These are phyloP conservation scores for Verticillium isaacii DNA, from an alignment of 2,329 filamentous ascomycete species.

Conservation along the genomic window DNA sequence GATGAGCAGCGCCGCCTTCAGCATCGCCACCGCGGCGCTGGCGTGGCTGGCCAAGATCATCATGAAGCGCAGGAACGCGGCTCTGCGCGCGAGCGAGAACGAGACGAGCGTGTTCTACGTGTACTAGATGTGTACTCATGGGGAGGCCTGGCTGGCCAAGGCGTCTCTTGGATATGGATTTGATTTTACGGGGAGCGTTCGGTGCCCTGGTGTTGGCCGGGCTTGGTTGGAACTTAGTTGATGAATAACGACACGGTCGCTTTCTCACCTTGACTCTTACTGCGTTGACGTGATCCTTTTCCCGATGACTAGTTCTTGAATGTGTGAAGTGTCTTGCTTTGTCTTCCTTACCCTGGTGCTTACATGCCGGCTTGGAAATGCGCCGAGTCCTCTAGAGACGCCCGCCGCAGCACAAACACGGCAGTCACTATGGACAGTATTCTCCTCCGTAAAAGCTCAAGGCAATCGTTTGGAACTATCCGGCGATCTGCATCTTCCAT, in stretches of 20 bases:
- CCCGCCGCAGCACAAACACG: no score
- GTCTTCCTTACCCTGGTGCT: no score
- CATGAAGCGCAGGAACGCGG: constrained; percentile 28
- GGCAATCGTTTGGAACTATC: no score
- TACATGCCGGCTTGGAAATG: no score
- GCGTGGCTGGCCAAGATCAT: constrained; percentile 32
- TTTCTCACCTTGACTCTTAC: not conserved
- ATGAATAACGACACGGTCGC: not conserved
- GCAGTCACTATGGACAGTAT: no score
- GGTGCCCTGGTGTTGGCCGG: not conserved
- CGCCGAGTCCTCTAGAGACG: no score
- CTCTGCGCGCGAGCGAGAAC: constrained; percentile 18
- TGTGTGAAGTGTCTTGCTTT: no score
- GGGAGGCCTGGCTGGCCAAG: not conserved
- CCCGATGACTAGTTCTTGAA: no score
- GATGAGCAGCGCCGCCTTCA: constrained; percentile 24
- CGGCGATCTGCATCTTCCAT: no score
- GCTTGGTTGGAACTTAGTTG: not conserved
- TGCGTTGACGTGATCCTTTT: no score
- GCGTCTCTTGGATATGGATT: not conserved
- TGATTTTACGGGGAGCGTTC: not conserved
- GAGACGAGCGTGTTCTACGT: constrained; percentile 20
- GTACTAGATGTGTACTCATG: constrained; percentile 8
- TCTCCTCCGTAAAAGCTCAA: no score
- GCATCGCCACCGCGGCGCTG: constrained; percentile 25